Evolutionary conservation across 202 grass and related monocot genomes (phyloP), one percentile per base, ranked within the genome.

Genomic region (Carex sylvatica): DNA sequence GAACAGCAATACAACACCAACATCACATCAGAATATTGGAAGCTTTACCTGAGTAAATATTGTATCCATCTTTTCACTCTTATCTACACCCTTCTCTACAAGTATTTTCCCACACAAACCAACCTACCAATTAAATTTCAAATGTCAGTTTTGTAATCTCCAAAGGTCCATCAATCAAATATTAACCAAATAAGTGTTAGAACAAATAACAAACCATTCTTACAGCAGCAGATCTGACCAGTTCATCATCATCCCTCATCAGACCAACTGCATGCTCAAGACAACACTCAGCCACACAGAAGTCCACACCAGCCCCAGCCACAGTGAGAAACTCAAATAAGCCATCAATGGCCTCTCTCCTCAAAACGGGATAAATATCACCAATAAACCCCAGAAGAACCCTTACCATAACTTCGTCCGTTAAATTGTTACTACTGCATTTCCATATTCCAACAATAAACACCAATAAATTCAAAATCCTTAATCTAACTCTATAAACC

Each of bases 31-130:
- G 14, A 81, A 67, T 78, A 77, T 84, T 35, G 24, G 11, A 84
- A 74, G 69, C 42, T 26, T 49, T 90, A 98, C 92, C 88, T 93
- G 92, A 74, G 87, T 80, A 74, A 98, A 98, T 84, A 95, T 86
- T 23, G 76, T 46, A 88, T 95, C 86, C 61, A 90, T 83, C 61
- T 81, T 77, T 44, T 83, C 89, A 68, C 13, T 80, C 52, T 86
- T 31, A 8, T 33, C 80, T 4, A 30, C 44, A 5, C 65, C 14
- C 65, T 85, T 80, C 65, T 88, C 86, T 22, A 65, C 65, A 68
- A 95, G 78, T 54, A 88, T 84, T 64, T 88, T 76, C 18, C 65
- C 89, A 80, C 95, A 98, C 14, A 89, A 46, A 30, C 77, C 79
- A 60, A 90, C 44, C 95, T 98, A 84, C 26, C 15, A 83, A 92